These are phyloP conservation scores for Arthrobotrys musiformis DNA, from an alignment of 2,329 filamentous ascomycete species.

Conservation along the genomic window DNA sequence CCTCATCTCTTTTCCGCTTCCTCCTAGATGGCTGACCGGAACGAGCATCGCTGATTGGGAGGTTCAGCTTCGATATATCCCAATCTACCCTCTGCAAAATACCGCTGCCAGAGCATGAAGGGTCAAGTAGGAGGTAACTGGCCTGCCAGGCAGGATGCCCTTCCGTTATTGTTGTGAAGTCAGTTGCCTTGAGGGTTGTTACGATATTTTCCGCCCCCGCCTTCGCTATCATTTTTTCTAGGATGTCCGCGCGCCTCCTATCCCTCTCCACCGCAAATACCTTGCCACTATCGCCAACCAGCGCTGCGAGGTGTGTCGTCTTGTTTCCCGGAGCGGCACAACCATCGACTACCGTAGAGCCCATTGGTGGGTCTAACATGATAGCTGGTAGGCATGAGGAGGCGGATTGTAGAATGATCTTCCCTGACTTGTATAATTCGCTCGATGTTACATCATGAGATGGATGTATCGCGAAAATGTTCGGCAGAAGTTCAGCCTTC, in stretches of 20 bases:
- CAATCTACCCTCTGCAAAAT: slow-evolving; percentile 77
- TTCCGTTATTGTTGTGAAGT: slow-evolving; percentile 79
- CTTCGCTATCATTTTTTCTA: slow-evolving; percentile 83
- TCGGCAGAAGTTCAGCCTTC: slow-evolving; percentile 74
- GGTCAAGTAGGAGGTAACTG: slow-evolving; percentile 85
- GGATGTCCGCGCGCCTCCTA: slow-evolving; percentile 74
- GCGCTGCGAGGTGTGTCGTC: slow-evolving; percentile 88
- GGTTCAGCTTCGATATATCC: slow-evolving; percentile 30
- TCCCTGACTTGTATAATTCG: slow-evolving; percentile 77
- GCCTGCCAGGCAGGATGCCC: slow-evolving; percentile 70
- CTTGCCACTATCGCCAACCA: slow-evolving; percentile 67
- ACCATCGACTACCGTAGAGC: slow-evolving; percentile 86
- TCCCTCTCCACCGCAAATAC: slow-evolving; percentile 87
- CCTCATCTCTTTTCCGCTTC: slow-evolving; percentile 55
- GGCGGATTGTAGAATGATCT: slow-evolving; percentile 93
- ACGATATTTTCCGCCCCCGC: slow-evolving; percentile 77
- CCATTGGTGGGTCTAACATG: slow-evolving; percentile 76
- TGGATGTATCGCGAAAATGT: slow-evolving; percentile 81
- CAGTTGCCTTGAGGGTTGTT: slow-evolving; percentile 76
- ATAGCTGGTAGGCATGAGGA: slow-evolving; percentile 97
- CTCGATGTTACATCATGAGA: slow-evolving; percentile 72
- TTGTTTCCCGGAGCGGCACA: slow-evolving; percentile 98
- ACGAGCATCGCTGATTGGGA: slow-evolving; percentile 15
- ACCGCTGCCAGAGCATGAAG: slow-evolving; percentile 93
- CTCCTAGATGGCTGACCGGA: slow-evolving; percentile 19